A percentile compares a stretch with the other conserved stretches of the same genome.
Conservation (phyloP, 768 basidiomycete genomes). For the Naganishia randhawae region DNA sequence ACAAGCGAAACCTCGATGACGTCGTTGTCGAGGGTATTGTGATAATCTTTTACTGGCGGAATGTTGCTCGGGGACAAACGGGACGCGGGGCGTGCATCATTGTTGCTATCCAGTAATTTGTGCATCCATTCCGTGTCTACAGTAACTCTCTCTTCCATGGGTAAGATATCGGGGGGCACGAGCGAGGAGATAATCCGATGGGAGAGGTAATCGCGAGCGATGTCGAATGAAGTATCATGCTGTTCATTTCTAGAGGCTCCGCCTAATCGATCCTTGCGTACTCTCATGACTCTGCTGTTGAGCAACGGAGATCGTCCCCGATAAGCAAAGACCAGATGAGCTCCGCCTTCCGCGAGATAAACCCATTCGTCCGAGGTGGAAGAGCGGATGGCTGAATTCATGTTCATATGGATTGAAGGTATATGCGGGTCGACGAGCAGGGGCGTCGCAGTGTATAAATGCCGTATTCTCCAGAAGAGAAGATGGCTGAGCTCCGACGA, state of each 20-base stretch:
- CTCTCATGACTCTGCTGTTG: conserved; percentile 66
- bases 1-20: conserved; percentile 66
- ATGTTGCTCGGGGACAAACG: neutral
- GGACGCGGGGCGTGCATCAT: neutral
- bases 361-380: conserved; percentile 56
- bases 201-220: conserved; percentile 6
- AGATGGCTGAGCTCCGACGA: too few species aligned
- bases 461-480: too few species aligned
- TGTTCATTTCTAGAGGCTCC: conserved; percentile 10
- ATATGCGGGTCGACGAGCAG: neutral
- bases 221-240: neutral
- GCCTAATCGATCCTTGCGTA: conserved; percentile 60
- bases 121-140: neutral
- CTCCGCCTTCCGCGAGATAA: conserved; percentile 89
- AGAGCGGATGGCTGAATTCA: neutral
- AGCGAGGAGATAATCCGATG: conserved; percentile 61
- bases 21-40: conserved; percentile 57
- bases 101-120: neutral
- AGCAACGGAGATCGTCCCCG: conserved; percentile 51
- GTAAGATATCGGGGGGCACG: conserved; percentile 62
- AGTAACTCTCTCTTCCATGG: conserved; percentile 57
- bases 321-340: conserved; percentile 84
- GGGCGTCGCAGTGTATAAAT: too few species aligned
- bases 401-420: neutral
- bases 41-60: neutral